Evolutionary conservation across 139 green algal species (phyloP), one percentile per base, ranked within the genome.

Genomic region (Edaphochlamys debaryana): DNA sequence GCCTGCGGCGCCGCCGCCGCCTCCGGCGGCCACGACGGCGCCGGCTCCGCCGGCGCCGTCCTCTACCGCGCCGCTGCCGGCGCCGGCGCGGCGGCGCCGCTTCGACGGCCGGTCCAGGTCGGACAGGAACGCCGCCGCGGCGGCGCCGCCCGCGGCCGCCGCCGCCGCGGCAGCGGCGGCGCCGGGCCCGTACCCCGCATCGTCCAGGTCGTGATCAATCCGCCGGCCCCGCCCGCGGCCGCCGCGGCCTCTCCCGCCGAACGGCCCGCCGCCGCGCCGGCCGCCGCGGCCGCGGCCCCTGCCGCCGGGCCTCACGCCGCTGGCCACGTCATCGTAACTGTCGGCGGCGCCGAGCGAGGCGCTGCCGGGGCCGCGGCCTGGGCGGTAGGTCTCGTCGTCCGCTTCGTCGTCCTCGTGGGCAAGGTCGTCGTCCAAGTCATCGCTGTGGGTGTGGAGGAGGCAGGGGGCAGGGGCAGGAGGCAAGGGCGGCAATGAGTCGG

Each of bases 381-480:
- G 75, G 11, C 40, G 40, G 58, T 81, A 81, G 40, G 75, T 81
- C 63, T 83, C 82, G 64, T 80, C 82, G 58, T 80, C 73, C 19
- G 63, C 70, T 9, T 90, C 69, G 11, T 87, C 82, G 25, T 90
- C 86, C 40, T 88, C 72, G 40, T 79, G 42, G 67, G 50, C 69
- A 23, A 83, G 22, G 63, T 83, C 77, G 63, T 74, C 77, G 23
- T n/a, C 77, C 15, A 75, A 7, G 66, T 42, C 66, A 36, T 54
- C 45, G 45, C 45, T 54, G 45, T 9, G 45, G 45, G 13, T 54
- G 45, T 9, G 45, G 45, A 54, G 45, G 45, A 54, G 13, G 45
- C 45, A 13, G 45, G n/a, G n/a, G n/a, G n/a, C n/a, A n/a, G n/a
- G n/a, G n/a, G n/a, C n/a, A n/a, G n/a, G n/a, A n/a, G 45, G 45